Base-by-base conservation (phyloP, 1,284 basidiomycete genomes). In the Rhodofomes roseus region DNA sequence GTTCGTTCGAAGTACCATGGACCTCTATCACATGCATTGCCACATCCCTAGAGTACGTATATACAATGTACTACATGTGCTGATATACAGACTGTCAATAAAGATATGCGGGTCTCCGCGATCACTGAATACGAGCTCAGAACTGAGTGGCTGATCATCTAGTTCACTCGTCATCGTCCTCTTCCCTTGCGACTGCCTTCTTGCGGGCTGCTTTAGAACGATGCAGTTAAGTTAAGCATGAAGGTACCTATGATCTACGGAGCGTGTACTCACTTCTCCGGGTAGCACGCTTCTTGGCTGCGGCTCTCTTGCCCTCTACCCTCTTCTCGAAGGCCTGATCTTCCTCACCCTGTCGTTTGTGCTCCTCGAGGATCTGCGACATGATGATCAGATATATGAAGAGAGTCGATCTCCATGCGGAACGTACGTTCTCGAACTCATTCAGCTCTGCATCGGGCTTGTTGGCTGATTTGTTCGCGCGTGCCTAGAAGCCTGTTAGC, bases 361-460 rank as follows among this genome's bases (percentile, higher is more conserved):
- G 85, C 65, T 94, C 90, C 25, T 92, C 87, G 7, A 99, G 80
- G 39, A 95, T 93, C 89, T 92, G 29, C 20, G 44, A 43, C 37
- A 40, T 20, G 54, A 27, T 25, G n/a, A 57, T 59, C 2, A 67
- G 54, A 14, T 39, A 62, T 60, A 59, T 65, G 18, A 58, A 11
- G 8, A 37, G 8, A 18, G 18, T 18, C 7, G 25, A 20, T 18
- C 7, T 23, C 1, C 27, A 31, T 34, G 29, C 29, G 46, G 27
- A 20, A 72, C 81, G 53, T 62, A 90, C 92, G 68, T 80, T 78
- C 72, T 95, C 93, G 67, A 96, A 96, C 73, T 96, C 94, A 65
- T 94, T 89, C 56, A 96, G 76, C 68, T 96, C 94, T 0, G 87
- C 84, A 66, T 95, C 93, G 12, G 92, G 90, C 73, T 96, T 96